Evolutionary conservation across 768 basidiomycete genomes (phyloP), one percentile per base, ranked within the genome.

Genomic region (Tylopilus cervinicoccineus): DNA sequence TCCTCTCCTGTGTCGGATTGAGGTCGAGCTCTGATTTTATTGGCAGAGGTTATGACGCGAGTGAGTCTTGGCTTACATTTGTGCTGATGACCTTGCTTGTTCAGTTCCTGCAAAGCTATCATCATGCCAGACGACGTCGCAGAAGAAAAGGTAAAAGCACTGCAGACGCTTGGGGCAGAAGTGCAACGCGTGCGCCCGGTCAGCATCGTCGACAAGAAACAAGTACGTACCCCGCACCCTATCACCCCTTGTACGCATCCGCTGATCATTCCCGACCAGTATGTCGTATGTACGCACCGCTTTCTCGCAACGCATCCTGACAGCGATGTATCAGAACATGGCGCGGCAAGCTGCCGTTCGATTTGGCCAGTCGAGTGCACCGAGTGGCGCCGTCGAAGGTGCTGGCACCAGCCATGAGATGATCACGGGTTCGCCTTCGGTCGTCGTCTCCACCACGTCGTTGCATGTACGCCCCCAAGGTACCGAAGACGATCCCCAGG

Each of bases 151-250:
- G 84, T 93, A 3, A 83, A 86, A 55, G 84, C 90, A 0, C 70
- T 98, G 17, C 74, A 78, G 47, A 81, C 86, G 2, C 80, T 97
- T 1, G 95, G 95, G 6, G 94, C 94, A 0, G 73, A 80, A n/a
- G 88, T 98, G 1, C 87, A 91, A 60, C 78, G 87, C 44, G 92
- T 94, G 24, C 77, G 92, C n/a, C 92, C 93, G 5, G 88, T 91
- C 5, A 95, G 93, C 57, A 97, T 98, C 52, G 88, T 99, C 12
- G 95, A 98, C 71, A 91, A 92, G 69, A 93, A 92, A 64, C 93
- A 96, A 79, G 89, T 85, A 43, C 34, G 75, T 57, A 32, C 43
- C 45, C 28, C 31, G 20, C 2, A 1, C 5, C 4, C 20, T 17
- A 14, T n/a, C 33, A 20, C 27, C 16, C 9, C 27, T 12, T 23